Percentiles rank a stretch among this genome's conserved stretches.
Conservation (phyloP, 768 basidiomycete genomes). For the Naganishia vaughanmartiniae region DNA sequence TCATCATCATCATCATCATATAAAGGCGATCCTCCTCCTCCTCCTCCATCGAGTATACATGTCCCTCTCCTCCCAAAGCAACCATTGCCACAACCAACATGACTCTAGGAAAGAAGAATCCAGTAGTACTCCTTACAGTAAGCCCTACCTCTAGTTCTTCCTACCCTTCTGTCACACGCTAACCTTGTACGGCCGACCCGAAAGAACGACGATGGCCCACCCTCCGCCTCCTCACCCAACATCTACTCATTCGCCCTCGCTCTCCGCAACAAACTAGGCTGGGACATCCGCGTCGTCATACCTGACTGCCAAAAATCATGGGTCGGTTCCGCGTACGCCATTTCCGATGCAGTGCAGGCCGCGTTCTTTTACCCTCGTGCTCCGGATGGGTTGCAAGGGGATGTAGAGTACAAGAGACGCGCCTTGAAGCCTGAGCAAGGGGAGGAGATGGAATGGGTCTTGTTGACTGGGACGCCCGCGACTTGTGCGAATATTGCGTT, state of each 20-base stretch:
- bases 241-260: slow-evolving; percentile 52
- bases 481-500: slow-evolving; percentile 87
- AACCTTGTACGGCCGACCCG: neutral
- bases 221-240: slow-evolving; percentile 52
- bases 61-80: neutral
- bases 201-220: slow-evolving; percentile 55
- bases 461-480: slow-evolving; percentile 75
- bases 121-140: slow-evolving; percentile 48
- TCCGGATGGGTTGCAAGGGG: slow-evolving; percentile 58
- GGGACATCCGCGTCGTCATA: slow-evolving; percentile 53
- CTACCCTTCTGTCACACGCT: neutral
- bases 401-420: slow-evolving; percentile 62
- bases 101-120: slow-evolving; percentile 31
- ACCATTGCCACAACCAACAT: neutral
- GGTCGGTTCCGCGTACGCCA: slow-evolving; percentile 51
- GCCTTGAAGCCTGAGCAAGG: slow-evolving; percentile 62
- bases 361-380: slow-evolving; percentile 52
- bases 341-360: slow-evolving; percentile 48
- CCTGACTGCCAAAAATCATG: slow-evolving; percentile 53
- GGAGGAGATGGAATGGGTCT: slow-evolving; percentile 86
- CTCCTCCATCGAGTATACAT: neutral
- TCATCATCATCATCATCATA: neutral
- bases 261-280: slow-evolving; percentile 44
- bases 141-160: slow-evolving; percentile 20
- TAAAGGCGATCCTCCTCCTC: neutral